Base-by-base conservation (phyloP, 1,284 basidiomycete genomes). In the Agaricales sp. region DNA sequence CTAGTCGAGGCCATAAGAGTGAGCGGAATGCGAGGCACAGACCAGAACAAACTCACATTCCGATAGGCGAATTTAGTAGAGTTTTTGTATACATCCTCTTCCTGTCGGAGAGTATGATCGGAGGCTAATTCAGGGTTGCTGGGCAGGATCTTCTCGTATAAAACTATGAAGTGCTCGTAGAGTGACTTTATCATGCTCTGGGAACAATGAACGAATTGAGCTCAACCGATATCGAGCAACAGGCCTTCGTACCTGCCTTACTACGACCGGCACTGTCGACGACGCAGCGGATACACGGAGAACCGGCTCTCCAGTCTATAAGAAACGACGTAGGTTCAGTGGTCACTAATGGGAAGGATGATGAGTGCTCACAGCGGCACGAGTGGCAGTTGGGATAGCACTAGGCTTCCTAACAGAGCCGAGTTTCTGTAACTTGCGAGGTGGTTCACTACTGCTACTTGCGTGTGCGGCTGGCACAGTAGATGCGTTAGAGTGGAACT, bases 21-120 rank as follows among this genome's bases (percentile, higher is more conserved):
- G 52, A 53, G 54, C 50, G 4, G 39, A 39, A 38, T 13, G 38
- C 44, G n/a, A 30, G 22, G 19, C 14, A 37, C 43, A 44, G 26
- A 6, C 43, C 37, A 21, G 25, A 48, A 39, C 46, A 51, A 41
- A 26, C n/a, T 52, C 74, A 87, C 84, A 67, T 87, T 83, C 45
- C 87, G 80, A 64, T 92, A 92, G 0, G 87, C 88, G 37, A 77
- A 58, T 61, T 87, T 89, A 49, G 69, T 82, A 0, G 85, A 77
- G 52, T 75, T 78, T 20, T 69, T 69, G 62, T 89, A 88, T 1
- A 90, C 73, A 51, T 89, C 82, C 30, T 79, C 74, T 58, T 92
- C 89, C 58, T 92, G 87, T 47, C 69, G 74, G 8, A 89, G 70
- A 1, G 89, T 79, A 64, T 92, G 85, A 47, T 87, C 80, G 1